Evolutionary conservation across 495 filamentous ascomycete genomes (phyloP).

Genomic region (Penicillium paradoxum): DNA sequence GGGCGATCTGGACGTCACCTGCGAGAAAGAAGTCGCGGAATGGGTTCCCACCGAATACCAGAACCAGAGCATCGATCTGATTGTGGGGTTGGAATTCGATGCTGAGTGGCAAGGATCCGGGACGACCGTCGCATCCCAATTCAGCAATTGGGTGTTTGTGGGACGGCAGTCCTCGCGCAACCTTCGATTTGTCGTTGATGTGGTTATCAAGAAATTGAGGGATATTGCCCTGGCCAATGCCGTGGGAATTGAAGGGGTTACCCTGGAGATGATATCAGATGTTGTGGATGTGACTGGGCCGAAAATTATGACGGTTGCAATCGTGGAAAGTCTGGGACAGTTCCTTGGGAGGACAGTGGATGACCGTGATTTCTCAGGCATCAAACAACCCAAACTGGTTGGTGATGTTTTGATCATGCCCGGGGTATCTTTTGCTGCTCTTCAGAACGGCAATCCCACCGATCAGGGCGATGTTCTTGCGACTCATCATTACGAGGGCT

Average conservation of each 20-base stretch:
- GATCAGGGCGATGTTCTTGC: slow-evolving; percentile 29
- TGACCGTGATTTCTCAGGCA: slow-evolving; percentile 22
- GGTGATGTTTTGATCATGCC: slow-evolving; percentile 40
- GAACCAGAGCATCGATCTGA: slow-evolving; percentile 25
- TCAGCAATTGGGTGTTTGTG: slow-evolving; percentile 39
- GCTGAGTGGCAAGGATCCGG: slow-evolving; percentile 27
- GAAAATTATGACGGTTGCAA: slow-evolving; percentile 32
- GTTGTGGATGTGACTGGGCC: slow-evolving; percentile 41
- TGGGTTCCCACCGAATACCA: slow-evolving; percentile 51
- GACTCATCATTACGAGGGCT: slow-evolving; percentile 31
- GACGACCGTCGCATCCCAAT: slow-evolving; percentile 31
- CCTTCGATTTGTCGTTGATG: slow-evolving; percentile 29
- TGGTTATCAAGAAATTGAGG: slow-evolving; percentile 28
- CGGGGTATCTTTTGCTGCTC: slow-evolving; percentile 35
- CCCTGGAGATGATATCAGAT: slow-evolving; percentile 27
- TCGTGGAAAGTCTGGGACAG: slow-evolving; percentile 29
- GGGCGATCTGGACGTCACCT: slow-evolving; percentile 55
- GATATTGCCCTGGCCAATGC: slow-evolving; percentile 21
- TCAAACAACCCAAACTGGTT: slow-evolving; percentile 31
- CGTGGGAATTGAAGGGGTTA: slow-evolving; percentile 23
- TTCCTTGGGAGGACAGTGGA: slow-evolving; percentile 18
- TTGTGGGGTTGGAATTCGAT: slow-evolving; percentile 45
- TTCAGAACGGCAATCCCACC: slow-evolving; percentile 23
- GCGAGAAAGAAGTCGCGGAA: slow-evolving; percentile 40
- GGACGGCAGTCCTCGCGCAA: slow-evolving; percentile 28